Conservation (phyloP, 768 basidiomycete genomes). For the Mycena venus region DNA sequence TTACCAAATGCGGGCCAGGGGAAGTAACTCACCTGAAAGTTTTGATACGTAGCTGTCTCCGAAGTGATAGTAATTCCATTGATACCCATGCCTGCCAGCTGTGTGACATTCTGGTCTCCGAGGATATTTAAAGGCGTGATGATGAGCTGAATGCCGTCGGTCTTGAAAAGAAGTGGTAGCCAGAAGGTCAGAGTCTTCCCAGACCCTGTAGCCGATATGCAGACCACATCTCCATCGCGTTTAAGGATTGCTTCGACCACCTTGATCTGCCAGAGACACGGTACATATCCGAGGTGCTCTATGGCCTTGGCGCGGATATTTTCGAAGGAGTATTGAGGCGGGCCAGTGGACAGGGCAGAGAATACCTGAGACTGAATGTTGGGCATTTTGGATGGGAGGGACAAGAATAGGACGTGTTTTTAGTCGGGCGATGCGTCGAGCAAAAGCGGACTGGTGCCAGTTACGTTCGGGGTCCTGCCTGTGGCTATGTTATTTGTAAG, state of each 20-base stretch:
- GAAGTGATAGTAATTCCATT: conserved; percentile 33
- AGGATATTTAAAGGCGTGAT: conserved; percentile 36
- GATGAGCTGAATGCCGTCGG: conserved; percentile 5
- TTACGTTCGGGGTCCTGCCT: too few relatives aligned
- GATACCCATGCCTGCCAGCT: conserved; percentile 33
- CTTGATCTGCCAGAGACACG: conserved; percentile 32
- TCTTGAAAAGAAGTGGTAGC: conserved; percentile 42
- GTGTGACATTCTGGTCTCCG: conserved; percentile 41
- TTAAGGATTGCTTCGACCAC: conserved; percentile 29
- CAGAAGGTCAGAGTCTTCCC: conserved; percentile 50
- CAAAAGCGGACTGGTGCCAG: too few relatives aligned
- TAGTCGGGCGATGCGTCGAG: too few relatives aligned
- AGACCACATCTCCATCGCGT: conserved; percentile 37
- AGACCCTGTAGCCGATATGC: conserved; percentile 42
- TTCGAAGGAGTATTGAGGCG: neutral
- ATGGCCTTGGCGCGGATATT: conserved; percentile 5
- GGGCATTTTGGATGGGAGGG: too few relatives aligned
- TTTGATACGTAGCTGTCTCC: conserved; percentile 26
- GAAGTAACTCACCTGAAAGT: conserved; percentile 31
- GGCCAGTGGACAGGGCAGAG: neutral
- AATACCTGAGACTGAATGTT: too few relatives aligned
- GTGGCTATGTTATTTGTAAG: too few relatives aligned
- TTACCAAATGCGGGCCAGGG: neutral
- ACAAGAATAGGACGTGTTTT: too few relatives aligned
- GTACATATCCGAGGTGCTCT: conserved; percentile 11